These are phyloP conservation scores for Periconia digitata DNA, from an alignment of 2,329 filamentous ascomycete genomes.

Conservation along the genomic window DNA sequence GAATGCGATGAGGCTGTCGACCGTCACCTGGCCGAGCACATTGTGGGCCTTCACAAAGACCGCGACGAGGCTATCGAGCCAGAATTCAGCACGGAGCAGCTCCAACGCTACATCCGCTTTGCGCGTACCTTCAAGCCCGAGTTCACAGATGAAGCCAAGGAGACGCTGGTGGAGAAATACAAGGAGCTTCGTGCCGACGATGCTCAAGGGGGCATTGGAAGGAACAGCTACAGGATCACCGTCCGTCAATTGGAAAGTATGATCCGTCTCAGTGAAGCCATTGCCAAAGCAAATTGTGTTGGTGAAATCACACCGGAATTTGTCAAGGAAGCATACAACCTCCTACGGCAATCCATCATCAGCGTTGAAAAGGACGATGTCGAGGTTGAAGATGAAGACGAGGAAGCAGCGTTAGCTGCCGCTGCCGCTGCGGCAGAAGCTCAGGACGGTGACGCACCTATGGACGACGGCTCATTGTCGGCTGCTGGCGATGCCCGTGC, in stretches of 20 bases:
- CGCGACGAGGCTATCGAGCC: conserved; percentile 89
- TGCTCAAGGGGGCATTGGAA: conserved; percentile 87
- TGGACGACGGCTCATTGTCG: conserved; percentile 36
- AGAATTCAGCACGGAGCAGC: conserved; percentile 92
- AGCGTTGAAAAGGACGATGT: conserved; percentile 97
- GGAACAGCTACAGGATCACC: conserved; percentile 96
- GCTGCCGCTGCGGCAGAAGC: conserved; percentile 53
- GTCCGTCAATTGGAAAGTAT: conserved; percentile 94
- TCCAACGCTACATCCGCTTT: conserved; percentile 97
- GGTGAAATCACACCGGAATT: conserved; percentile 83
- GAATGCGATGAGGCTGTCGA: conserved; percentile 94
- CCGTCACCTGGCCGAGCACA: conserved; percentile 88
- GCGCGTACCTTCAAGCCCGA: conserved; percentile 91
- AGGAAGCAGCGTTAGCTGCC: conserved; percentile 57
- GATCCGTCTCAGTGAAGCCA: conserved; percentile 95
- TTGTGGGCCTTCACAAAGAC: conserved; percentile 89
- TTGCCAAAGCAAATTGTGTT: conserved; percentile 95
- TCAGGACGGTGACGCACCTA: conserved; percentile 46
- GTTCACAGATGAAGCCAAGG: conserved; percentile 85
- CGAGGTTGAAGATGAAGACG: conserved; percentile 83
- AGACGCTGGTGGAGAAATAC: conserved; percentile 85
- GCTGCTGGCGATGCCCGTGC: conserved; percentile 24
- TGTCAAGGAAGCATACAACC: conserved; percentile 87
- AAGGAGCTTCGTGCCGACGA: conserved; percentile 94
- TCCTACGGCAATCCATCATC: conserved; percentile 93